A percentile compares a stretch with the other conserved stretches of the same genome.
These are phyloP conservation scores for Dictyostelium brefeldianum DNA, from an alignment of 78 protist species.

Conservation along the genomic window DNA sequence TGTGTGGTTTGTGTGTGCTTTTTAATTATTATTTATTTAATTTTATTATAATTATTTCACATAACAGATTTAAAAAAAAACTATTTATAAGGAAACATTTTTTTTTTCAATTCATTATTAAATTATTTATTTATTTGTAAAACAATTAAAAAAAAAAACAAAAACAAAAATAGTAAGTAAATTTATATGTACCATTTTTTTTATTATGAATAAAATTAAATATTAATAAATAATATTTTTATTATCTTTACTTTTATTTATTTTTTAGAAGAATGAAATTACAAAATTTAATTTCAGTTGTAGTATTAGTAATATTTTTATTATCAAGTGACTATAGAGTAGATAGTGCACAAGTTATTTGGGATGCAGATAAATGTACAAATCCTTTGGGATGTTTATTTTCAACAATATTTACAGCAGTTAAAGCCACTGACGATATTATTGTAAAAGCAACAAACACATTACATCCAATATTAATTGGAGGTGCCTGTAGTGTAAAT, in stretches of 20 bases:
- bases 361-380: conserved; percentile 31
- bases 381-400: conserved; percentile 8
- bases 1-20: neutral
- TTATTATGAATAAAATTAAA: too few relatives aligned
- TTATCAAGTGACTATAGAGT: neutral
- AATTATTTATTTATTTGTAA: neutral
- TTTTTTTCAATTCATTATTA: conserved; percentile 16
- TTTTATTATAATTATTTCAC: neutral
- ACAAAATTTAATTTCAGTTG: neutral
- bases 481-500: neutral
- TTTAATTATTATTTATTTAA: neutral
- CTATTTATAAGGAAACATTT: neutral
- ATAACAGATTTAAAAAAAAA: neutral
- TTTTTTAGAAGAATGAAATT: neutral
- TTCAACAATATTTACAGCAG: neutral
- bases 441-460: conserved; percentile 24
- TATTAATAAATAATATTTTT: too few relatives aligned
- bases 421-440: conserved; percentile 44
- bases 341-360: neutral
- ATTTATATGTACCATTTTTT: neutral
- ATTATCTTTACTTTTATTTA: too few relatives aligned
- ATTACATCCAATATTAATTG: neutral
- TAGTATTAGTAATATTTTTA: neutral
- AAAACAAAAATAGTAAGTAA: neutral
- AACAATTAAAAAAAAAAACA: neutral